Base-by-base conservation (phyloP, 2,329 filamentous ascomycete species). In the Colletotrichum falcatum region DNA sequence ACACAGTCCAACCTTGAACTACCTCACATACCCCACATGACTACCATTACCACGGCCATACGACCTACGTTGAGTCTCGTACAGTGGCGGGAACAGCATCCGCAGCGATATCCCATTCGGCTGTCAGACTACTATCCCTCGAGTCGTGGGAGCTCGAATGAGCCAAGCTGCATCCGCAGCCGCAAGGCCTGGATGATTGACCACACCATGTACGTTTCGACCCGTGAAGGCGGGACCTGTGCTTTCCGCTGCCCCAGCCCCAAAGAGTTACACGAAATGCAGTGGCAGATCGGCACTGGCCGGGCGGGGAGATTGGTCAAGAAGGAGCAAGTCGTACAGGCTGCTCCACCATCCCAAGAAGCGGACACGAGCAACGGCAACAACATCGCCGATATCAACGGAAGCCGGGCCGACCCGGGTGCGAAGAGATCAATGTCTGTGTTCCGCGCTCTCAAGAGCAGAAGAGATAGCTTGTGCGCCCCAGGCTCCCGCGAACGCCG, bases 21-120 rank as follows among this genome's bases (percentile, higher is more conserved):
- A 48, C 83, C 83, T 53, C 83, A 85, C 66, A 78, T 83, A n/a
- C 83, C 83, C 16, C 83, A 84, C 73, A 81, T 84, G 74, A 83
- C 79, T 8, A 84, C 83, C 6, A 81, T 85, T 53, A 82, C 82
- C 37, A 78, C 81, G 5, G 77, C 77, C 5, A 82, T 85, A 66
- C 76, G 79, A 26, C 83, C 83, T 3, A 85, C 83, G 1, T 72
- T 77, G 20, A 75, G 60, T 30, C 77, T 85, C 4, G 69, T 77
- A 11, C 73, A 74, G 30, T 84, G 82, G 81, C 78, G 82, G 59
- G 74, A 74, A 37, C 74, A 76, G 16, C 81, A 83, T 54, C 69
- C 80, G 33, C 75, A 79, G 28, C 77, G 82, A 37, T 84, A 84
- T 70, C 76, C 74, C 18, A 83, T 79, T 23, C 79, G 80, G 5